Conservation (phyloP, 345 rosid species). For the Camelina laxa region DNA sequence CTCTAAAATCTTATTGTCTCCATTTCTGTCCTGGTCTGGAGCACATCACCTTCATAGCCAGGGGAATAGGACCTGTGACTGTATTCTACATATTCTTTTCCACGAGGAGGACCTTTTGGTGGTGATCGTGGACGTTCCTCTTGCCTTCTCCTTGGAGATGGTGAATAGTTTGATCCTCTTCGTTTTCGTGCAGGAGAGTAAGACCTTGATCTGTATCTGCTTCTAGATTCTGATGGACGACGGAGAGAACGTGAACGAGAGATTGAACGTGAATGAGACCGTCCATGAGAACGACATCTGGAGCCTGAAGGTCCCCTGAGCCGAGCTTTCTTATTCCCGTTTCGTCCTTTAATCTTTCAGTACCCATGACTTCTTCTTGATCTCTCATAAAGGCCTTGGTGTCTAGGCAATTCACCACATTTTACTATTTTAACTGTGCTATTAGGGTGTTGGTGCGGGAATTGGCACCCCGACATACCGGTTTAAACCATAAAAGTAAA, state of each 20-base stretch:
- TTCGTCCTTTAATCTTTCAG: too few species aligned
- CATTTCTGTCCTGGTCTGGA: constrained; percentile 47
- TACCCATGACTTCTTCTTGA: too few species aligned
- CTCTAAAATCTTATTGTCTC: constrained; percentile 52
- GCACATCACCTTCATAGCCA: constrained; percentile 51
- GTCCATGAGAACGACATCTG: too few species aligned
- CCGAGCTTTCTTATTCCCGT: too few species aligned
- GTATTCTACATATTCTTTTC: constrained; percentile 55
- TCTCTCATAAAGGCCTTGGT: too few species aligned
- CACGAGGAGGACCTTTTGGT: constrained; percentile 78
- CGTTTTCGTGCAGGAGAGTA: constrained; percentile 77
- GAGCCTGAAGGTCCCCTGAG: too few species aligned
- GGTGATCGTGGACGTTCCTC: constrained; percentile 71
- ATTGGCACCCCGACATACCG: too few species aligned
- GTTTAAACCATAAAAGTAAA: too few species aligned
- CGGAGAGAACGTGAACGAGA: constrained; percentile 79
- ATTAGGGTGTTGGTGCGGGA: too few species aligned
- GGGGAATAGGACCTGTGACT: constrained; percentile 71
- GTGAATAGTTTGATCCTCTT: constrained; percentile 63
- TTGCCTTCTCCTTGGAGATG: constrained; percentile 75
- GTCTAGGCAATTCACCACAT: too few species aligned
- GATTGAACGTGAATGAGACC: constrained; percentile 77
- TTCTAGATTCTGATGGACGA: constrained; percentile 69
- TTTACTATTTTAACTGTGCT: too few species aligned
- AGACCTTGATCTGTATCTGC: constrained; percentile 86